phyloP scores from a whole-genome alignment of 306 rosid genomes.

The Trifolium fragiferum region DNA sequence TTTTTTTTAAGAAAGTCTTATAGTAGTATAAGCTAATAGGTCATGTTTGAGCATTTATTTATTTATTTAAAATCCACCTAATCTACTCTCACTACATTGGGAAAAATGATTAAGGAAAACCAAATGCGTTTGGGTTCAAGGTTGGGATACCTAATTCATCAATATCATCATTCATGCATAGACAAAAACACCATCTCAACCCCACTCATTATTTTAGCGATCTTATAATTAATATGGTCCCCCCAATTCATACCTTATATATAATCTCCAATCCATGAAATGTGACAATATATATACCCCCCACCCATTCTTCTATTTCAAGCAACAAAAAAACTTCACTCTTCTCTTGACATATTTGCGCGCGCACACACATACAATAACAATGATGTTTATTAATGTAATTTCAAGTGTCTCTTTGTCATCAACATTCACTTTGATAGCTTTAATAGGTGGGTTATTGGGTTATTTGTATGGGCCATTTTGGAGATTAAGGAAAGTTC shows the following conservation, averaged over 20 bases:
- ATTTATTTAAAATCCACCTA: no score
- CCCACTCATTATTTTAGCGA: conserved; percentile 19
- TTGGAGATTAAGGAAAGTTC: conserved; percentile 82
- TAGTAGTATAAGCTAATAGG: no score
- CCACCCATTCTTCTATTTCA: conserved; percentile 1
- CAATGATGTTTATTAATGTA: conserved; percentile 38
- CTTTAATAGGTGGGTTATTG: conserved; percentile 53
- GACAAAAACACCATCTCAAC: conserved; percentile 47
- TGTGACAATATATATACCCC: background rate
- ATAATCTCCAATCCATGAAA: conserved; percentile 15
- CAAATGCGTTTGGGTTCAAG: background rate
- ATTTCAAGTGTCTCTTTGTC: conserved; percentile 27
- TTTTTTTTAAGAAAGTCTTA: no score
- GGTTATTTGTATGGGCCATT: conserved; percentile 70
- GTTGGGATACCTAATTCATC: conserved; percentile 41
- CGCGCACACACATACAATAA: background rate
- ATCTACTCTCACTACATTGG: no score
- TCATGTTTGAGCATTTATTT: no score
- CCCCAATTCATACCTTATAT: conserved; percentile 19
- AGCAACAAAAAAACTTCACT: conserved; percentile 9
- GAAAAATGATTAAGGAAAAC: background rate
- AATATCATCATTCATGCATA: conserved; percentile 50
- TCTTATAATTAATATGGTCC: conserved; percentile 16
- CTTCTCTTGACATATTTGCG: background rate
- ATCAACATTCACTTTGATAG: conserved; percentile 50